Base-by-base conservation (phyloP, 1,284 basidiomycete genomes). In the Laetiporus sulphureus region DNA sequence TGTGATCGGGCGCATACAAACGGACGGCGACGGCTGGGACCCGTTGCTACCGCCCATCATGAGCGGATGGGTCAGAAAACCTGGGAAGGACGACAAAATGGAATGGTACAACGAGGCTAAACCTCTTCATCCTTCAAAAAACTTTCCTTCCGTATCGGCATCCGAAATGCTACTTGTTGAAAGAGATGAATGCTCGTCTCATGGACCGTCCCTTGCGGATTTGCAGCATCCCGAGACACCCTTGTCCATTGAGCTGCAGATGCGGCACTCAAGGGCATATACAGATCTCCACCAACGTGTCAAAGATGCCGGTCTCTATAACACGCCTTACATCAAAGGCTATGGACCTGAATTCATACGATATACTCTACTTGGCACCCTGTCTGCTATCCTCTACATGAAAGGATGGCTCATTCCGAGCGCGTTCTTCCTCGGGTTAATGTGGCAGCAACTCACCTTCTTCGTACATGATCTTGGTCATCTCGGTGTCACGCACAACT, bases 391-490 rank as follows among this genome's bases (percentile, higher is more conserved):
- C 48, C 69, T 81, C n/a, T 92, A 88, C 60, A 63, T 56, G 36
- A 65, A 75, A 45, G 63, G 62, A 60, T 92, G 79, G 77, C 72
- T 73, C 66, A 72, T 85, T 32, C 62, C 70, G 36, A 87, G 83
- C 42, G 90, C 94, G 3, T 53, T 88, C 32, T 86, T 76, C 52
- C 79, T 98, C 5, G 96, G 95, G 12, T 66, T 92, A 29, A 74
- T 90, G 56, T 98, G 91, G 90, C 95, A 99, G 60, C 96, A 99
- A 62, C 71, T 98, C 46, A 84, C 90, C 21, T 96, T 99, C 62
- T 73, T 80, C 36, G 93, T 79, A 16, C 96, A 99, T 63, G 96
- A 99, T 65, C 79, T 96, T 8, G 96, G 94, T 3, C 95, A 99
- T 66, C 81, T 86, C 59, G 91, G 91, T 38, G 83, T 99, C 47